Percentiles rank a stretch among this genome's conserved stretches.
phyloP scores from a whole-genome alignment of 2,329 filamentous ascomycete genomes.

The Beauveria sp. region DNA sequence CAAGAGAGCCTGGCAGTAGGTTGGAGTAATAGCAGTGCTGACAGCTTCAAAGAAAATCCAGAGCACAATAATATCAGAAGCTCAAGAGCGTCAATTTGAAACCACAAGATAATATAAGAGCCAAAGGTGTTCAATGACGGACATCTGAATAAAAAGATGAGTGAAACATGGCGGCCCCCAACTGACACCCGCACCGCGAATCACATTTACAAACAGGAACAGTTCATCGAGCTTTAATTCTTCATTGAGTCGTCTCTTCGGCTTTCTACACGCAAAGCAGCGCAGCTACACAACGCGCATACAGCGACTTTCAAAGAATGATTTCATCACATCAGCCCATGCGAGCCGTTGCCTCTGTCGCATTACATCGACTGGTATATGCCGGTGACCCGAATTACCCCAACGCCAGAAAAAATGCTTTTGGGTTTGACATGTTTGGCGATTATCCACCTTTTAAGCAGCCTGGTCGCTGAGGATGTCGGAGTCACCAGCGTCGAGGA shows the following conservation, averaged over 20 bases:
- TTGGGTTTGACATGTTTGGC: slow-evolving; percentile 9
- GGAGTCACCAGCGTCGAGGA: slow-evolving; percentile 95
- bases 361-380: slow-evolving; percentile 31
- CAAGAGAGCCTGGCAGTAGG: background rate
- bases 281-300: background rate
- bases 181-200: background rate
- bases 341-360: slow-evolving; percentile 23
- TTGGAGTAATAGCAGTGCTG: background rate
- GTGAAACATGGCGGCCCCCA: no score
- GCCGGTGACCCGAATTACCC: slow-evolving; percentile 28
- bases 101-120: no score
- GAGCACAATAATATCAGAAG: no score
- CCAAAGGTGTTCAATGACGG: no score
- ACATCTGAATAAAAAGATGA: no score
- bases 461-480: slow-evolving; percentile 84
- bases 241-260: slow-evolving; percentile 15
- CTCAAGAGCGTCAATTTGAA: no score
- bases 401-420: slow-evolving; percentile 33
- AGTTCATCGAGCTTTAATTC: slow-evolving; percentile 15
- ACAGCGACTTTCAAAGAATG: background rate
- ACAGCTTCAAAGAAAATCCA: background rate
- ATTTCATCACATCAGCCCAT: slow-evolving; percentile 12
- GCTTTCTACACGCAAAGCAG: background rate
- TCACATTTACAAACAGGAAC: background rate
- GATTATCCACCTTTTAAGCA: slow-evolving; percentile 37